phyloP scores from a whole-genome alignment of 345 rosid genomes.

The Lepidium didymum region DNA sequence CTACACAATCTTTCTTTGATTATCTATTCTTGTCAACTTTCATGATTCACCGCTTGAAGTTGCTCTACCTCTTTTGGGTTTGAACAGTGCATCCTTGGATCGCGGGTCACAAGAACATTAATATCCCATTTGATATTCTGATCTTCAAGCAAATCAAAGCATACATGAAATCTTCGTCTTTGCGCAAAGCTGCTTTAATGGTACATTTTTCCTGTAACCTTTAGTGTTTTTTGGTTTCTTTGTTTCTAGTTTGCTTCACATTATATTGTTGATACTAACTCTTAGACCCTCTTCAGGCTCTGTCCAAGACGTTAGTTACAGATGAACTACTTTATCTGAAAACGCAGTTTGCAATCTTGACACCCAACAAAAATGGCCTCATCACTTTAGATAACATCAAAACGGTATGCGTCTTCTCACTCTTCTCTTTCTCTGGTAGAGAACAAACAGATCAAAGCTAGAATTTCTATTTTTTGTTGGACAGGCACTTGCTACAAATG shows the following conservation, averaged over 20 bases:
- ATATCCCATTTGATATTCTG: conserved; percentile 69
- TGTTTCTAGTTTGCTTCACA: neutral
- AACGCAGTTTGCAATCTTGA: conserved; percentile 67
- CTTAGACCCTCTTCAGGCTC: conserved; percentile 44
- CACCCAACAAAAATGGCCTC: conserved; percentile 61
- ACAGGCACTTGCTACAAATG: conserved; percentile 73
- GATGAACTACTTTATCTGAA: conserved; percentile 62
- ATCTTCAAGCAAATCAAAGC: conserved; percentile 68
- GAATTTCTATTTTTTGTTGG: conserved; percentile 5
- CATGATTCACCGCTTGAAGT: neutral
- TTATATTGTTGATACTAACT: neutral
- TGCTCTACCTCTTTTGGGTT: neutral
- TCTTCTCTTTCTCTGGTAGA: neutral
- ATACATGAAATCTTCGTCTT: conserved; percentile 74
- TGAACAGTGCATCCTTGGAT: conserved; percentile 95
- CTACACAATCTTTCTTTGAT: conserved; percentile 9
- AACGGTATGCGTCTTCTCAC: conserved; percentile 33
- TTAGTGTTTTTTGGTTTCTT: neutral
- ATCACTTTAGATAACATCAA: conserved; percentile 62
- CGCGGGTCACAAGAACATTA: conserved; percentile 35
- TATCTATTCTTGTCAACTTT: neutral
- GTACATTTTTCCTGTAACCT: conserved; percentile 27
- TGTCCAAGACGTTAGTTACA: conserved; percentile 67
- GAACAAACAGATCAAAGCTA: conserved; percentile 14
- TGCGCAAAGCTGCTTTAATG: conserved; percentile 90